phyloP scores from a whole-genome alignment of 768 basidiomycete species.

The Rhodotorula taiwanensis region DNA sequence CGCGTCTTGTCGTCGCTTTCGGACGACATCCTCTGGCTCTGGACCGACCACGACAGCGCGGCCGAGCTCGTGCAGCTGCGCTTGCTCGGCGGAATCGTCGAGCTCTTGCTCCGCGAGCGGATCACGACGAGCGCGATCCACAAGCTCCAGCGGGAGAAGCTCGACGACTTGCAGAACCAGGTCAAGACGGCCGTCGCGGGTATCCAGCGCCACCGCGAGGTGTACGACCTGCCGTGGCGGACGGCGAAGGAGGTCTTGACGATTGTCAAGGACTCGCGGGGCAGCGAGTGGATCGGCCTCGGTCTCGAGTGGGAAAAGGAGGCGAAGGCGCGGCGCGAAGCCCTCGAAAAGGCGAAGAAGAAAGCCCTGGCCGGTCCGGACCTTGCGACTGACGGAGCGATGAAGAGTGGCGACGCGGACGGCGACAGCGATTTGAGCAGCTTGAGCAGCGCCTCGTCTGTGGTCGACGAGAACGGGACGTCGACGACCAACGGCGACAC shows the following conservation, averaged over 20 bases:
- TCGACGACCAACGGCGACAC: neutral
- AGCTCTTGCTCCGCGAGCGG: constrained; percentile 6
- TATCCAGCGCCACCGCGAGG: neutral
- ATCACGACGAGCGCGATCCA: neutral
- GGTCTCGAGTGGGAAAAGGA: constrained; percentile 2
- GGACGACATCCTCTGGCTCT: constrained; percentile 24
- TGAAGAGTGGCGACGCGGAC: neutral
- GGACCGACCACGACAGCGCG: constrained; percentile 10
- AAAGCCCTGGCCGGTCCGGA: neutral
- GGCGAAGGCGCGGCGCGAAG: neutral
- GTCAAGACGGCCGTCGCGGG: neutral
- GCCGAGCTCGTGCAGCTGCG: constrained; percentile 11
- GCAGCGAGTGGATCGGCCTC: neutral
- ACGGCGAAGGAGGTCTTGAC: neutral
- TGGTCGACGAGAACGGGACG: neutral
- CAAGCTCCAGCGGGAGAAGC: neutral
- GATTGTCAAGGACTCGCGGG: neutral
- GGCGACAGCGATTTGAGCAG: constrained; percentile 10
- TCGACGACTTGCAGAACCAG: constrained; percentile 1
- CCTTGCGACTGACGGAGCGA: neutral
- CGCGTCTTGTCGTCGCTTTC: constrained; percentile 6
- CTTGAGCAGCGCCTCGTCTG: neutral
- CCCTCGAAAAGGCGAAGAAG: neutral
- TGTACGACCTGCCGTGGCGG: constrained; percentile 10
- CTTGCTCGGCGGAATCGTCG: constrained; percentile 8